Conservation (phyloP, 257 asterid genomes). For the Nicotiana benthamiana region DNA sequence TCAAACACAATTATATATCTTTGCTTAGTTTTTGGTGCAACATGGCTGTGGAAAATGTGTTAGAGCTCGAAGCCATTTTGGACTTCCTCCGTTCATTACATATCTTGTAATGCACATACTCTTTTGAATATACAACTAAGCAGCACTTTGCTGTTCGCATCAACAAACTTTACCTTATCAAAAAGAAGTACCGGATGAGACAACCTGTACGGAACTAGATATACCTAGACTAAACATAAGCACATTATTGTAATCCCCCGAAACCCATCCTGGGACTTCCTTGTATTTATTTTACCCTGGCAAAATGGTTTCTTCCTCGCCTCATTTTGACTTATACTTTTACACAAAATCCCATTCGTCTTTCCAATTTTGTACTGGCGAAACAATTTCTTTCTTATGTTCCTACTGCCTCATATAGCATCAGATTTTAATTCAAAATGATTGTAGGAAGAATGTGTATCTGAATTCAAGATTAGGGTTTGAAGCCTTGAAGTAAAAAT, state of each 20-base stretch:
- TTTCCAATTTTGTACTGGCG: background rate
- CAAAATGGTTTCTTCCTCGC: background rate
- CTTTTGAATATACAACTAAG: too few relatives aligned
- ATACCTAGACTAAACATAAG: background rate
- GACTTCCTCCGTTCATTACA: too few relatives aligned
- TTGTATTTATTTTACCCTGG: background rate
- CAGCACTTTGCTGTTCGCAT: too few relatives aligned
- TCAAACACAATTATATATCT: too few relatives aligned
- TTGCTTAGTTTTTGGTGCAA: too few relatives aligned
- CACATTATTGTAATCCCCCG: background rate
- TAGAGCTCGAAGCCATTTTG: too few relatives aligned
- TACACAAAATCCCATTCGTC: background rate
- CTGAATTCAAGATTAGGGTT: background rate
- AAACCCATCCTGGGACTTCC: background rate
- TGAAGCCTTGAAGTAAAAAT: background rate
- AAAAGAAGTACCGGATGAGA: background rate
- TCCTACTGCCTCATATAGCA: background rate
- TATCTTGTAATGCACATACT: too few relatives aligned
- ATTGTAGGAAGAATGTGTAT: background rate
- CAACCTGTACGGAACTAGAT: background rate
- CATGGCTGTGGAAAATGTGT: too few relatives aligned
- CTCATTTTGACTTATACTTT: background rate
- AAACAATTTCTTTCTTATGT: background rate
- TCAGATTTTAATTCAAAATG: background rate
- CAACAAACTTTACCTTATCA: too few relatives aligned